Conservation (phyloP, 1,284 basidiomycete genomes). For the Wolfiporia cocos region DNA sequence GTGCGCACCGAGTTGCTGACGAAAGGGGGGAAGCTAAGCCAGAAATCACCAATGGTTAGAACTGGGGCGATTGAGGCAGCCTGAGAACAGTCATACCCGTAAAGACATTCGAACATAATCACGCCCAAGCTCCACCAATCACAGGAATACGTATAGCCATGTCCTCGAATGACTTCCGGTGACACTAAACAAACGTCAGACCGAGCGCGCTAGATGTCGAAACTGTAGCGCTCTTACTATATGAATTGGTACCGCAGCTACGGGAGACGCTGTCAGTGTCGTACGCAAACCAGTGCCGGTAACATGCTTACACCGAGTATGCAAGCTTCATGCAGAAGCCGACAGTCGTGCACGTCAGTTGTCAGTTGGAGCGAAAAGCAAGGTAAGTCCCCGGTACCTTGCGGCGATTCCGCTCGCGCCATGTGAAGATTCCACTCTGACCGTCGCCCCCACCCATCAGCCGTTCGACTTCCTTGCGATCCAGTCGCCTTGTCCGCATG, state of each 20-base stretch:
- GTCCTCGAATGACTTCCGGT: constrained; percentile 90
- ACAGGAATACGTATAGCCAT: constrained; percentile 91
- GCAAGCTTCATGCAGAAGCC: too few relatives aligned
- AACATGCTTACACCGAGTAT: constrained; percentile 78
- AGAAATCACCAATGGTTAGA: too few relatives aligned
- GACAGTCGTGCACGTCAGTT: too few relatives aligned
- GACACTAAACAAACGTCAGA: constrained; percentile 53
- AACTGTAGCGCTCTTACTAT: constrained; percentile 53
- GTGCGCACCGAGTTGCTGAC: constrained; percentile 78
- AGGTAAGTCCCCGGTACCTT: constrained; percentile 67
- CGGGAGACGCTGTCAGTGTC: constrained; percentile 20
- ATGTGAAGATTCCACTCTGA: constrained; percentile 80
- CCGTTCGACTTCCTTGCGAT: constrained; percentile 71
- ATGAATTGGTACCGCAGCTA: constrained; percentile 86
- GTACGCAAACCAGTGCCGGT: constrained; percentile 10
- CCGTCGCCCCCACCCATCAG: constrained; percentile 77
- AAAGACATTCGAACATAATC: constrained; percentile 88
- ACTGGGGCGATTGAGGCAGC: too few relatives aligned
- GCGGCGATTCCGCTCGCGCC: constrained; percentile 89
- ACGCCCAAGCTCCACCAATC: constrained; percentile 99
- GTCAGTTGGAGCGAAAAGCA: constrained; percentile 8
- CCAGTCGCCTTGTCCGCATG: constrained; percentile 66
- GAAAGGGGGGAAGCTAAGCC: constrained; percentile 94
- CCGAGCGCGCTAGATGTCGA: constrained; percentile 8
- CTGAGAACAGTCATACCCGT: constrained; percentile 72